phyloP scores from a whole-genome alignment of 257 asterid species.

The Solanum appendiculatum region DNA sequence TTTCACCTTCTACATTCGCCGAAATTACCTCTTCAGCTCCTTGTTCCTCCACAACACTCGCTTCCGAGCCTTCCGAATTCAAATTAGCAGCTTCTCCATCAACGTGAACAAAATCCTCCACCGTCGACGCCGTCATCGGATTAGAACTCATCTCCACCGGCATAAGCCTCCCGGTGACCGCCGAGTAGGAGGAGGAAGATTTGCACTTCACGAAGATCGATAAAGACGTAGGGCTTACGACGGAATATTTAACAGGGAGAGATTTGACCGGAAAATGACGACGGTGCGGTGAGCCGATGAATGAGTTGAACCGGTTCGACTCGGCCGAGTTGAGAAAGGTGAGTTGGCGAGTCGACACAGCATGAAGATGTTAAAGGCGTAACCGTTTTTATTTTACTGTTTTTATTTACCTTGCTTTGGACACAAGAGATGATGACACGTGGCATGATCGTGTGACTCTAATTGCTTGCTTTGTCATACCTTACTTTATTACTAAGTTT shows the following conservation, averaged over 20 bases:
- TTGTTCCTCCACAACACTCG: not conserved
- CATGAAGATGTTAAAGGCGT: not conserved
- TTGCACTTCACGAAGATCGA: slow-evolving; percentile 11
- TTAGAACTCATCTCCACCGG: slow-evolving; percentile 11
- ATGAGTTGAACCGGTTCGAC: not conserved
- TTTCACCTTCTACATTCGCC: not conserved
- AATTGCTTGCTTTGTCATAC: not conserved
- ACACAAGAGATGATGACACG: not conserved
- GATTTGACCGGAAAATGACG: slow-evolving; percentile 1
- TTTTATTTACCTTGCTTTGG: not conserved
- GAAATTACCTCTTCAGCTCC: not conserved
- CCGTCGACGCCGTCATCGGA: slow-evolving; percentile 19
- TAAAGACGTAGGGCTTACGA: not conserved
- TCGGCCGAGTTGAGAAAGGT: slow-evolving; percentile 1
- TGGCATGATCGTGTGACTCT: not conserved
- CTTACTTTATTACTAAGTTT: not conserved
- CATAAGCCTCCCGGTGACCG: not conserved
- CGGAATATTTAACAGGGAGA: not conserved
- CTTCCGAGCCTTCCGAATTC: not conserved
- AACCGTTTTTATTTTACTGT: not conserved
- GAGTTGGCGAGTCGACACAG: not conserved
- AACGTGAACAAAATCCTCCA: slow-evolving; percentile 42
- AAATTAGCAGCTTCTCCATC: slow-evolving; percentile 5
- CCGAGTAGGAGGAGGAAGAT: not conserved
- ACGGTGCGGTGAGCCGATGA: not conserved